A percentile compares a stretch with the other conserved stretches of the same genome.
Evolutionary conservation across 2,329 filamentous ascomycete genomes (phyloP).

Genomic region (Aspergillus tamarii): DNA sequence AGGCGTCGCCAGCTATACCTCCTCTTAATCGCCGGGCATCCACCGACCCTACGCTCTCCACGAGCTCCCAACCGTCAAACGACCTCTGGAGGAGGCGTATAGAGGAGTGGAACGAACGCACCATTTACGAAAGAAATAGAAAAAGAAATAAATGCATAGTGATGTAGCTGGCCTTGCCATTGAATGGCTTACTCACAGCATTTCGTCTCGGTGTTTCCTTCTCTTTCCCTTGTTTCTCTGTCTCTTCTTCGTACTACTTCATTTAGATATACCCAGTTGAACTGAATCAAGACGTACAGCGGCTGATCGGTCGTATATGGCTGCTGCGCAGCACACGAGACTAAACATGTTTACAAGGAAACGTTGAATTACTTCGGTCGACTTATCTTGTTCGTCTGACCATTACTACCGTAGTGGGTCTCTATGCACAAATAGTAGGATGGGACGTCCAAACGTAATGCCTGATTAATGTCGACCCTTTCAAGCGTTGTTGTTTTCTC

Average conservation of each 20-base stretch:
- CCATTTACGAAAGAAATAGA: constrained; percentile 39
- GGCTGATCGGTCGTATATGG: neutral
- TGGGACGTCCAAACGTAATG: neutral
- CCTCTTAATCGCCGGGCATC: constrained; percentile 32
- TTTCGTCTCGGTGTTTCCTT: neutral
- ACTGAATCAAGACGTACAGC: neutral
- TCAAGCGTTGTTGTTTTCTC: neutral
- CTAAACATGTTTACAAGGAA: neutral
- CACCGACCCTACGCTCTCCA: constrained; percentile 36
- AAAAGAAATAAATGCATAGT: constrained; percentile 41
- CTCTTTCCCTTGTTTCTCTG: constrained; percentile 1
- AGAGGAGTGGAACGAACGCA: constrained; percentile 44
- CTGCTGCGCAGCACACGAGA: neutral
- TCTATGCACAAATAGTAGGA: neutral
- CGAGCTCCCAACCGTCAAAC: constrained; percentile 29
- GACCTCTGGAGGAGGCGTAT: constrained; percentile 44
- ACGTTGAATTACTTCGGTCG: neutral
- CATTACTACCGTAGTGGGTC: neutral
- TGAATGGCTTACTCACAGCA: neutral
- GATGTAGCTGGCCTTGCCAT: constrained; percentile 33
- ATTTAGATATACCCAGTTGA: constrained; percentile 17
- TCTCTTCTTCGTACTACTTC: neutral
- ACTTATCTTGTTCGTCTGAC: neutral
- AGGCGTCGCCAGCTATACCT: constrained; percentile 13
- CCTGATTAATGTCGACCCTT: neutral